Evolutionary conservation across 2,329 filamentous ascomycete species (phyloP), one percentile per base, ranked within the genome.

Genomic region (Beauveria brongniartii): DNA sequence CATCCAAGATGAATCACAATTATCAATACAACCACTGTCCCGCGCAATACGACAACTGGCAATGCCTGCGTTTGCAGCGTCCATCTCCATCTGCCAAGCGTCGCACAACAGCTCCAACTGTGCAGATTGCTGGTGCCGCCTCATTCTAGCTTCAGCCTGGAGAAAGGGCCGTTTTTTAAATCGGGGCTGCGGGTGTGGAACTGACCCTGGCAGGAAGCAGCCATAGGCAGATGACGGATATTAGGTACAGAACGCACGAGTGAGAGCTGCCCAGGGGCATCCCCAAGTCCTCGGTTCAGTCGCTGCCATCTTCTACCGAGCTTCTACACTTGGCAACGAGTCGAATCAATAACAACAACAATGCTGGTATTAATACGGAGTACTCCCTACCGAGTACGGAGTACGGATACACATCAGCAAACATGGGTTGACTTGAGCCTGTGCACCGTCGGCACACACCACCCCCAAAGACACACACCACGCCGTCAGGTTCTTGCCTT

Each of bases 151-250:
- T 57, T 50, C 55, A 50, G 55, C 44, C 46, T 48, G 22, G 44
- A 56, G 54, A 57, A 20, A 57, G 55, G 14, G 55, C 44, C 55
- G 44, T 50, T 57, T 57, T 50, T 48, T 57, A 18, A 22, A 57
- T 46, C 8, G 55, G 55, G 55, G 43, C 30, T 6, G 28, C 54
- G 44, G 43, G n/a, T 48, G 54, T 57, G 43, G 20, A 22, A 28
- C 40, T 47, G 54, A 28, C 43, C 41, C 43, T 56, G 26, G 28
- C 16, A 56, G 12, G 50, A 24, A 22, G 10, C 14, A 51, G 24
- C 12, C 30, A 34, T 41, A 41, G 54, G 37, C 28, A 24, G 10
- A 47, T 48, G 43, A 48, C 43, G 43, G 41, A 55, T 40, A n/a
- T 18, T 37, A 22, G 1, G 1, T 22, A 14, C 34, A 37, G 2